These are phyloP conservation scores for Cenchrus americanus DNA, from an alignment of 176 grass and related monocot species.

Conservation along the genomic window DNA sequence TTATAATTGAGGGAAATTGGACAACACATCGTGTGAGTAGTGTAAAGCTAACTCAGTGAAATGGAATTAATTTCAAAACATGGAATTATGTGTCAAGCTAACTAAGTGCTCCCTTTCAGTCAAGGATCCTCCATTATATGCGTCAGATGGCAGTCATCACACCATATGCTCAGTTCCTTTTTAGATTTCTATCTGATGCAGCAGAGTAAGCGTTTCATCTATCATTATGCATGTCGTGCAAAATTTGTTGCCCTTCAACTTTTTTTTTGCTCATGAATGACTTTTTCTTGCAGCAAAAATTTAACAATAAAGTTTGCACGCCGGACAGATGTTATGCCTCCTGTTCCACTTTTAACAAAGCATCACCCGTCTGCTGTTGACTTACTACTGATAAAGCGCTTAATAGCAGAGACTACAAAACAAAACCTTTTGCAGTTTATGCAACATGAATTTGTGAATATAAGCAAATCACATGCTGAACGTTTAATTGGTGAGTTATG, in stretches of 20 bases:
- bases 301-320: slow-evolving; percentile 86
- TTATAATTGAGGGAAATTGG: slow-evolving; percentile 99
- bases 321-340: slow-evolving; percentile 91
- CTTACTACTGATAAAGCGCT: slow-evolving; percentile 92
- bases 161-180: slow-evolving; percentile 93
- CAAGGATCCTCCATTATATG: slow-evolving; percentile 97
- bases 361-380: slow-evolving; percentile 96
- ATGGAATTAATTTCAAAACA: not conserved
- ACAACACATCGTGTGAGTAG: slow-evolving; percentile 89
- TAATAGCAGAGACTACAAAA: slow-evolving; percentile 90
- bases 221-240: slow-evolving; percentile 29
- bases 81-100: slow-evolving; percentile 23
- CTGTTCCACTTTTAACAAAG: slow-evolving; percentile 88
- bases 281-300: slow-evolving; percentile 72
- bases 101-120: slow-evolving; percentile 62
- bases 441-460: slow-evolving; percentile 98
- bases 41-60: slow-evolving; percentile 14
- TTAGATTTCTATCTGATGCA: slow-evolving; percentile 81
- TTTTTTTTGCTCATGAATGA: slow-evolving; percentile 22
- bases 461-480: slow-evolving; percentile 85
- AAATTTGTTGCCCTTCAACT: slow-evolving; percentile 24
- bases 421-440: slow-evolving; percentile 95
- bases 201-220: slow-evolving; percentile 68
- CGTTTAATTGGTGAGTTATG: slow-evolving; percentile 83
- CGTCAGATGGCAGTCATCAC: slow-evolving; percentile 98